Conservation (phyloP, 2,329 filamentous ascomycete species). For the Scolecobasidium constrictum region DNA sequence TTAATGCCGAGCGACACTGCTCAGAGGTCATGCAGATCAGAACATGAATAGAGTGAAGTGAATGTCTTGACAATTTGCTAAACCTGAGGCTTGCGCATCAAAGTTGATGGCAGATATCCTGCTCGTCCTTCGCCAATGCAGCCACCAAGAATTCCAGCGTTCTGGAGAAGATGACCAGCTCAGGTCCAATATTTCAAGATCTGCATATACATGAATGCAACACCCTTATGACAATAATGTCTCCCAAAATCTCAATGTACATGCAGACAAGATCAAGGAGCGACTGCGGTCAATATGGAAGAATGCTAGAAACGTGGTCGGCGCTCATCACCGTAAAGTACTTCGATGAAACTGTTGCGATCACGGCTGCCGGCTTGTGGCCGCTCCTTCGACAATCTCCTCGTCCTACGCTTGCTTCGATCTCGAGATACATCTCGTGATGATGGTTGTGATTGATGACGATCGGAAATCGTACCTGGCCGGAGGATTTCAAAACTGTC, state of each 20-base stretch:
- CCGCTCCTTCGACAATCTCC: conserved; percentile 6
- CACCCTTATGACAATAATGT: too few relatives aligned
- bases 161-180: too few relatives aligned
- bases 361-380: neutral
- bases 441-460: neutral
- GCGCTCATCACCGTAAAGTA: conserved; percentile 8
- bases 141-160: too few relatives aligned
- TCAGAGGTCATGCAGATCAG: too few relatives aligned
- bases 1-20: too few relatives aligned
- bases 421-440: neutral
- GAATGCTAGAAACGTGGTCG: neutral
- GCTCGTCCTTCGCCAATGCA: too few relatives aligned
- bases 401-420: neutral
- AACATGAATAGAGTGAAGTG: too few relatives aligned
- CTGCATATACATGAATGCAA: too few relatives aligned
- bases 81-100: too few relatives aligned
- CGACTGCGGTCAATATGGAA: neutral
- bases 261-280: neutral
- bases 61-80: too few relatives aligned
- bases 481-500: conserved; percentile 29
- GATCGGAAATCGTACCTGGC: conserved; percentile 18
- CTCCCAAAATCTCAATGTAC: neutral
- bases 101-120: too few relatives aligned
- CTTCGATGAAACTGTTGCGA: conserved; percentile 8
- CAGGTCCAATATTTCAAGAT: too few relatives aligned